phyloP scores from a whole-genome alignment of 2,329 filamentous ascomycete genomes.

The Phaeoacremonium minimum region DNA sequence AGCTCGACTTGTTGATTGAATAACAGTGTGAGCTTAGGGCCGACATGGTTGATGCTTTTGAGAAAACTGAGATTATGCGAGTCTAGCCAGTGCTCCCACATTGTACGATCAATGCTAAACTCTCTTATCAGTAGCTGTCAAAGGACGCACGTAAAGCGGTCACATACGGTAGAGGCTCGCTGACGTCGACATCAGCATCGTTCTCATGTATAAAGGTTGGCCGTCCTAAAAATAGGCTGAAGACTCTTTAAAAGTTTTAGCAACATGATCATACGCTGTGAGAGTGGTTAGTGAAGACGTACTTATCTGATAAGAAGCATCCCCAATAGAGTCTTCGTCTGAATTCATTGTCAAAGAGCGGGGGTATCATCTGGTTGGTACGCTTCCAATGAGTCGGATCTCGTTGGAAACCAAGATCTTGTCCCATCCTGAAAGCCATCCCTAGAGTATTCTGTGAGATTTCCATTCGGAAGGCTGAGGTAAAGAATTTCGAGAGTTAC shows the following conservation, averaged over 20 bases:
- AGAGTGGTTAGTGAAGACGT: neutral
- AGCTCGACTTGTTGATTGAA: neutral
- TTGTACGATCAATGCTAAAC: neutral
- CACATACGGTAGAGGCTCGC: neutral
- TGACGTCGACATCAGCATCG: neutral
- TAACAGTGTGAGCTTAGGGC: neutral
- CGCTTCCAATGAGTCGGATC: conserved; percentile 5
- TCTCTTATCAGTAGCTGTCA: neutral
- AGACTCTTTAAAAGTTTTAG: neutral
- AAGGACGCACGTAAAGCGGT: neutral
- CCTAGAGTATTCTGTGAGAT: no score
- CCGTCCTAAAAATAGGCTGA: neutral
- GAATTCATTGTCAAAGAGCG: conserved; percentile 2
- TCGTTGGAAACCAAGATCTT: conserved; percentile 10
- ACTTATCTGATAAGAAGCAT: conserved; percentile 6
- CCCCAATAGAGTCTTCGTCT: conserved; percentile 4
- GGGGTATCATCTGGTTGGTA: neutral
- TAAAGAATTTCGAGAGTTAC: no score
- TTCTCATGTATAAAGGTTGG: neutral
- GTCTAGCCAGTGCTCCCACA: neutral
- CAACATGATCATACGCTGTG: neutral
- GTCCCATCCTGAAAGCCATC: conserved; percentile 13
- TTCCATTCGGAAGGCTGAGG: no score
- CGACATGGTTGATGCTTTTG: neutral
- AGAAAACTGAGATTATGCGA: neutral